Conservation (phyloP, 164 flowering plant genomes). For the Cinnamomum micranthum region DNA sequence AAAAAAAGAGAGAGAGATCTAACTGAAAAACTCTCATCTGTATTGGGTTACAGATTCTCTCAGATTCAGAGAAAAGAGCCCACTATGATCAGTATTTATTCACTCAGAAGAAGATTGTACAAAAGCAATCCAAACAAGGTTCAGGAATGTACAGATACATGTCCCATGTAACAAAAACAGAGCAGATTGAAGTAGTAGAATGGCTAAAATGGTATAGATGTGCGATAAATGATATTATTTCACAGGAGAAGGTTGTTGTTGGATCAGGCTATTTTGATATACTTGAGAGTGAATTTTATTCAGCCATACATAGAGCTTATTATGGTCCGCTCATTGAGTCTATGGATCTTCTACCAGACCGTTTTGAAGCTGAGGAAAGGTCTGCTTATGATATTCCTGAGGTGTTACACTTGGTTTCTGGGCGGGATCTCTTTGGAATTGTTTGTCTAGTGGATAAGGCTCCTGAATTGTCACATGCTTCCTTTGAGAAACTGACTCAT, state of each 20-base stretch:
- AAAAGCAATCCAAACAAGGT: slow-evolving; percentile 28
- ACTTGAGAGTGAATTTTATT: slow-evolving; percentile 75
- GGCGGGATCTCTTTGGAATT: slow-evolving; percentile 85
- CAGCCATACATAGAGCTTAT: slow-evolving; percentile 74
- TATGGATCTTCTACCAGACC: slow-evolving; percentile 78
- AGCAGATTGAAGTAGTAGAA: slow-evolving; percentile 85
- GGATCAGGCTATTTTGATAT: slow-evolving; percentile 77
- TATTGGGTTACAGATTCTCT: slow-evolving; percentile 67
- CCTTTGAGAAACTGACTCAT: slow-evolving; percentile 32
- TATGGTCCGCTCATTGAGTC: slow-evolving; percentile 79
- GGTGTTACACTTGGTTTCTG: slow-evolving; percentile 92
- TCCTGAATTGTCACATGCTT: slow-evolving; percentile 40
- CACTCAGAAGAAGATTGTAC: slow-evolving; percentile 43
- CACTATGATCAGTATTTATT: slow-evolving; percentile 66
- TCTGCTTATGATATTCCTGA: slow-evolving; percentile 66
- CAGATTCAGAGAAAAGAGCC: slow-evolving; percentile 73
- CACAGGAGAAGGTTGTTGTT: slow-evolving; percentile 49
- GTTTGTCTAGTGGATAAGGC: slow-evolving; percentile 44
- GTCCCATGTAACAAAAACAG: slow-evolving; percentile 25
- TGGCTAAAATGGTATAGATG: slow-evolving; percentile 84
- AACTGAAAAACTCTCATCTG: background rate
- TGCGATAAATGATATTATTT: slow-evolving; percentile 66
- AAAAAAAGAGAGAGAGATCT: no score
- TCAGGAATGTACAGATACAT: slow-evolving; percentile 35
- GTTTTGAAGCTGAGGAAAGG: slow-evolving; percentile 97